A percentile compares a stretch with the other conserved stretches of the same genome.
phyloP scores from a whole-genome alignment of 495 filamentous ascomycete species.

The Cercophora samala region DNA sequence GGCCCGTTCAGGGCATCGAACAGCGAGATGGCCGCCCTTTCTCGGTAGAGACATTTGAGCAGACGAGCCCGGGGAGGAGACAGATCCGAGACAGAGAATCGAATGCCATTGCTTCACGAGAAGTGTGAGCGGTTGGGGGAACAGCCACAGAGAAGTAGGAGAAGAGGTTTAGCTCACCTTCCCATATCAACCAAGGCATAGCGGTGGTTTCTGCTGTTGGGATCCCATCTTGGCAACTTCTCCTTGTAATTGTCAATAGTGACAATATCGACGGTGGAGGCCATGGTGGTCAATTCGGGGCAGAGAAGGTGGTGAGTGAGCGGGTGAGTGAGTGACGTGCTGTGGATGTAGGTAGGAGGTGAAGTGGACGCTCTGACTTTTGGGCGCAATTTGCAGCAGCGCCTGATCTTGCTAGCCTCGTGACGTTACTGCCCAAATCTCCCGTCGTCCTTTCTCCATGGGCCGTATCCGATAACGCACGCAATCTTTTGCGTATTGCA shows the following conservation, averaged over 20 bases:
- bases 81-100: slow-evolving; percentile 84
- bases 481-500: not conserved
- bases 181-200: slow-evolving; percentile 71
- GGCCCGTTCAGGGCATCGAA: slow-evolving; percentile 71
- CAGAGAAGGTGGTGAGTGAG: not conserved
- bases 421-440: not conserved
- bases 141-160: not conserved
- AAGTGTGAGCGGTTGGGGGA: not conserved
- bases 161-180: slow-evolving; percentile 48
- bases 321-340: not conserved
- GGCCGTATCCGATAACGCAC: not conserved
- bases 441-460: not conserved
- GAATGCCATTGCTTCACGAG: slow-evolving; percentile 77
- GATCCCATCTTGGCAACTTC: slow-evolving; percentile 47
- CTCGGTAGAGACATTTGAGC: slow-evolving; percentile 71
- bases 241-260: slow-evolving; percentile 50
- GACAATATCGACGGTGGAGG: slow-evolving; percentile 37
- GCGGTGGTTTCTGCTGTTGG: slow-evolving; percentile 42
- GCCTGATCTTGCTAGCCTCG: not conserved
- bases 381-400: not conserved
- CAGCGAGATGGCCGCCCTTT: slow-evolving; percentile 78
- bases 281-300: slow-evolving; percentile 18
- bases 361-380: not conserved
- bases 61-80: slow-evolving; percentile 65
- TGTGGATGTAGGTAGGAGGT: not conserved